Evolutionary conservation across 2,329 filamentous ascomycete genomes (phyloP).

Genomic region (Septoria petroselini): DNA sequence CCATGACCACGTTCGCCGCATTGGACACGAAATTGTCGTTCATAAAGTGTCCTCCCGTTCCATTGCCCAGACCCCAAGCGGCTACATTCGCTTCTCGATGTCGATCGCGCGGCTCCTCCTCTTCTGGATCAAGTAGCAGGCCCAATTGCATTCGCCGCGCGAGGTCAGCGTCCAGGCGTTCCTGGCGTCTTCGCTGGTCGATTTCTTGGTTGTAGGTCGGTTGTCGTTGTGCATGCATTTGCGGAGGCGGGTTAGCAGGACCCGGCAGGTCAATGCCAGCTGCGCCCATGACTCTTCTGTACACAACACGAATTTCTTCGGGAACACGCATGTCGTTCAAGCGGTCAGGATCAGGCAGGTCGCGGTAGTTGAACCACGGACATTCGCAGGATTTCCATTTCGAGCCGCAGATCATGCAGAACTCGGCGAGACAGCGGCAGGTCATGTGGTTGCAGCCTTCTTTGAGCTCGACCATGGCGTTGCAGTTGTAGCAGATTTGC

Average conservation of each 20-base stretch:
- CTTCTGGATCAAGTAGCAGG: slow-evolving; percentile 34
- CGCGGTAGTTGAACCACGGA: slow-evolving; percentile 67
- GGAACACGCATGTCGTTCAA: slow-evolving; percentile 54
- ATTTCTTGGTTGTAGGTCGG: slow-evolving; percentile 40
- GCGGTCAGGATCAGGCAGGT: slow-evolving; percentile 52
- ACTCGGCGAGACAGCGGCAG: slow-evolving; percentile 78
- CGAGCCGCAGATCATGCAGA: slow-evolving; percentile 79
- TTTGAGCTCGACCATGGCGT: slow-evolving; percentile 69
- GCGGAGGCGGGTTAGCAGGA: slow-evolving; percentile 7
- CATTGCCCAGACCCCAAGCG: slow-evolving; percentile 47
- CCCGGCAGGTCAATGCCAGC: slow-evolving; percentile 15
- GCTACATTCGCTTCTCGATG: slow-evolving; percentile 38
- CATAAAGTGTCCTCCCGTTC: slow-evolving; percentile 55
- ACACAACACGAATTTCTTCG: slow-evolving; percentile 41
- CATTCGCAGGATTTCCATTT: slow-evolving; percentile 84
- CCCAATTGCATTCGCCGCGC: slow-evolving; percentile 53
- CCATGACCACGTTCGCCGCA: slow-evolving; percentile 35
- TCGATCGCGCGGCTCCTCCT: slow-evolving; percentile 26
- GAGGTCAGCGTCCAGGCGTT: slow-evolving; percentile 49
- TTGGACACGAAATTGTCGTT: slow-evolving; percentile 55
- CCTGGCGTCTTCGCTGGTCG: slow-evolving; percentile 43
- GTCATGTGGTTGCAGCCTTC: slow-evolving; percentile 91
- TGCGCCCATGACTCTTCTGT: slow-evolving; percentile 32
- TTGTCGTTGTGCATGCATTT: slow-evolving; percentile 9
- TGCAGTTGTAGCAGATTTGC: slow-evolving; percentile 74